Evolutionary conservation across 208 protist genomes (phyloP).

Genomic region (Acanthamoeba quina): DNA sequence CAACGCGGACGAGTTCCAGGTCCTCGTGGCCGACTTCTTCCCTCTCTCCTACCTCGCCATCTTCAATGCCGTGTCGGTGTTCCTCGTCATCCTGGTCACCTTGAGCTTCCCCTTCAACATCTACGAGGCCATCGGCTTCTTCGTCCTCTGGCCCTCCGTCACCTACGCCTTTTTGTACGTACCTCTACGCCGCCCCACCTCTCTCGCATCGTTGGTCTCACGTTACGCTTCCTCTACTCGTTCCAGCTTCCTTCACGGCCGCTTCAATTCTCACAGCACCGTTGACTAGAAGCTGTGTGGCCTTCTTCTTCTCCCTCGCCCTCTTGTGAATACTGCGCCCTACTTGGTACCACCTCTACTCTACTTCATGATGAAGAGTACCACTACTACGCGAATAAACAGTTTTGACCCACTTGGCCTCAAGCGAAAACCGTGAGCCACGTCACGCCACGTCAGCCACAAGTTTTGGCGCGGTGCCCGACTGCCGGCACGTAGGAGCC

Average conservation of each 20-base stretch:
- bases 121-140: constrained; percentile 28
- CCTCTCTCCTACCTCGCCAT: constrained; percentile 19
- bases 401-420: background rate
- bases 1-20: background rate
- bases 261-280: background rate
- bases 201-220: background rate
- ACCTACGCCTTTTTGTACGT: constrained; percentile 42
- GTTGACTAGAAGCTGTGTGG: no score
- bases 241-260: background rate
- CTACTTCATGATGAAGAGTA: background rate
- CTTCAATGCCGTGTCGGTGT: constrained; percentile 1
- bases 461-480: background rate
- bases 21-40: background rate
- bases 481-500: background rate
- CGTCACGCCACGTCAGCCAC: background rate
- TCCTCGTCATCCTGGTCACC: constrained; percentile 10
- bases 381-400: background rate
- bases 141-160: constrained; percentile 12
- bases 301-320: background rate
- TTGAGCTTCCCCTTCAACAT: constrained; percentile 49
- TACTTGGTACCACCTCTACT: background rate
- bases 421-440: background rate
- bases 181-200: background rate
- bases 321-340: background rate
- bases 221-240: no score